Evolutionary conservation across 2,329 filamentous ascomycete genomes (phyloP), one percentile per base, ranked within the genome.

Genomic region (Beauveria medogensis): DNA sequence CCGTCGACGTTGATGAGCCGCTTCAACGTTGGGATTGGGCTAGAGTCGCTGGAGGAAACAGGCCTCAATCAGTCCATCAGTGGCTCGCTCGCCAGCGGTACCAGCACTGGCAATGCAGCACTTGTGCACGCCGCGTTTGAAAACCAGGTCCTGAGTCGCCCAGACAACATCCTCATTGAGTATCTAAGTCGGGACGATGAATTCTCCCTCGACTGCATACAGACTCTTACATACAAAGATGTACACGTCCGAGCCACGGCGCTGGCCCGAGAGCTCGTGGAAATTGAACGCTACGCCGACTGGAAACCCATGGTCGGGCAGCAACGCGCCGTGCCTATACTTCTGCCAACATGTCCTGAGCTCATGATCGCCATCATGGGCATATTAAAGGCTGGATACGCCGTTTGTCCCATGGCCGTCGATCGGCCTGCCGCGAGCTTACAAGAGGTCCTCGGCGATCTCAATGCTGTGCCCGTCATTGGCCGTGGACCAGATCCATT

Each of bases 311-410:
- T 62, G 37, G 9, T 20, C 16, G 61, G 10, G 6, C 57, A 55
- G 20, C 61, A 62, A 37, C 48, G 52, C 20, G 52, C 56, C 8
- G 61, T 62, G 30, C 61, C 61, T 1, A 41, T 62, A 6, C 34
- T 62, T 7, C 34, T 62, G 8, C 57, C 61, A 2, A 60, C 41
- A 3, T 48, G 56, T 26, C 43, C 57, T 20, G 56, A 62, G 20
- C 43, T 62, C 18, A 46, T 53, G 22, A 53, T 62, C n/a, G 47
- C 30, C 43, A 59, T 60, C 22, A 56, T 65, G 16, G 48, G 71
- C 6, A 63, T 64, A 18, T 40, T 51, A 24, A 60, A 60, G 20
- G 50, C 50, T 8, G 58, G 58, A 12, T 51, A 55, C 28, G 48
- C 47, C 20, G 48, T 40, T 4, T 60, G 58, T 9, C 48, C 48